Conservation (phyloP, 2,329 filamentous ascomycete species). For the Xylariaceae sp. region DNA sequence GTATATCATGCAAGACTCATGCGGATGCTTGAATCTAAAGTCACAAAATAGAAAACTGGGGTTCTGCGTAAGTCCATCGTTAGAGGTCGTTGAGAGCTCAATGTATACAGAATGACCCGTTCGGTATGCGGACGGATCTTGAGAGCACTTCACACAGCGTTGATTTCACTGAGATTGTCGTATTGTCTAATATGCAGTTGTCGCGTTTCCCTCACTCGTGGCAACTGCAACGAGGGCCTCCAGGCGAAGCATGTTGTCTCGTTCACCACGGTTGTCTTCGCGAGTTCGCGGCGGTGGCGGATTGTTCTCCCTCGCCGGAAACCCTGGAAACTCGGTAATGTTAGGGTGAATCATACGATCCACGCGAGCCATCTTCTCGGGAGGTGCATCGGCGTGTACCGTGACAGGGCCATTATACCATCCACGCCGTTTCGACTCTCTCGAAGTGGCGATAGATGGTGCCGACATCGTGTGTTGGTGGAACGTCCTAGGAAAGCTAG, state of each 20-base stretch:
- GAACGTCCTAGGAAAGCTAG: constrained; percentile 34
- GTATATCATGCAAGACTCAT: constrained; percentile 16
- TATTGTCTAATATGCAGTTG: constrained; percentile 36
- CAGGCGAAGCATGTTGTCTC: constrained; percentile 56
- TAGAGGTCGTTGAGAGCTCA: constrained; percentile 1
- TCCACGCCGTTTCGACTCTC: constrained; percentile 67
- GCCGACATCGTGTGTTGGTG: constrained; percentile 65
- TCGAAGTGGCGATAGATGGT: constrained; percentile 56
- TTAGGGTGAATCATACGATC: constrained; percentile 63
- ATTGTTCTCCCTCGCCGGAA: constrained; percentile 44
- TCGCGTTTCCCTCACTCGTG: constrained; percentile 54
- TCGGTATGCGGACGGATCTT: background rate
- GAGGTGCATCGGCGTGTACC: constrained; percentile 41
- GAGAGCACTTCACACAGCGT: background rate
- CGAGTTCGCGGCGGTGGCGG: constrained; percentile 27
- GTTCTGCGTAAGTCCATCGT: constrained; percentile 11
- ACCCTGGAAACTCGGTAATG: constrained; percentile 54
- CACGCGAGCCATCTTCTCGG: constrained; percentile 49
- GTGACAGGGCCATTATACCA: constrained; percentile 67
- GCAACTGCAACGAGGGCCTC: constrained; percentile 68
- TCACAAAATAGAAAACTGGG: constrained; percentile 12
- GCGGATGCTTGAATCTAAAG: constrained; percentile 20
- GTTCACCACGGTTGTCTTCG: constrained; percentile 39
- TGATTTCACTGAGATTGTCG: background rate
- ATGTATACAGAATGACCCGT: constrained; percentile 1